phyloP scores from a whole-genome alignment of 768 basidiomycete species.

The Macrolepiota dolichaula region DNA sequence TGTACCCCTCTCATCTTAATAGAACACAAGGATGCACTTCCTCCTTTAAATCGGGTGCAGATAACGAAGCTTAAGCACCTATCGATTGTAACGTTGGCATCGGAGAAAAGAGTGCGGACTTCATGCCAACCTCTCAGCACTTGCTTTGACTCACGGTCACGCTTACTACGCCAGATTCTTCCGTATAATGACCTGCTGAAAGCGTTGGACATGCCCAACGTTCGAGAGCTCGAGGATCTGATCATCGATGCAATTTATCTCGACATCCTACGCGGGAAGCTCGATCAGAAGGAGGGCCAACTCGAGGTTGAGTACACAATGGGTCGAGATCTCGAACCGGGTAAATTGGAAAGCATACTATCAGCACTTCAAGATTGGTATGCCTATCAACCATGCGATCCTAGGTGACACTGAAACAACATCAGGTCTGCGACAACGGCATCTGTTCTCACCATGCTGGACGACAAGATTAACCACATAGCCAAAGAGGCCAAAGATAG shows the following conservation, averaged over 20 bases:
- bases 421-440: constrained; percentile 69
- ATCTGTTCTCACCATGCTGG: constrained; percentile 67
- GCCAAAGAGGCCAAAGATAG: constrained; percentile 36
- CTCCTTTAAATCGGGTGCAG: constrained; percentile 69
- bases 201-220: constrained; percentile 68
- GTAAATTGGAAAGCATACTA: constrained; percentile 58
- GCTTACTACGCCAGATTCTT: constrained; percentile 53
- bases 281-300: constrained; percentile 89
- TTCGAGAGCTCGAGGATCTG: constrained; percentile 92
- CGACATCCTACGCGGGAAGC: constrained; percentile 83
- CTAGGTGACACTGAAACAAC: constrained; percentile 1
- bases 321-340: constrained; percentile 87
- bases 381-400: constrained; percentile 17
- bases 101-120: constrained; percentile 65
- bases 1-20: constrained; percentile 14
- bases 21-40: constrained; percentile 68
- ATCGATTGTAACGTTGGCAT: constrained; percentile 82
- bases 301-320: constrained; percentile 91
- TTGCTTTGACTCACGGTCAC: not conserved
- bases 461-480: constrained; percentile 63
- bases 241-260: constrained; percentile 97
- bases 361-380: constrained; percentile 67
- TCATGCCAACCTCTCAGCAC: not conserved
- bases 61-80: constrained; percentile 89
- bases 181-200: constrained; percentile 73